phyloP scores from a whole-genome alignment of 208 protist genomes.

The Trypanosoma vivax region DNA sequence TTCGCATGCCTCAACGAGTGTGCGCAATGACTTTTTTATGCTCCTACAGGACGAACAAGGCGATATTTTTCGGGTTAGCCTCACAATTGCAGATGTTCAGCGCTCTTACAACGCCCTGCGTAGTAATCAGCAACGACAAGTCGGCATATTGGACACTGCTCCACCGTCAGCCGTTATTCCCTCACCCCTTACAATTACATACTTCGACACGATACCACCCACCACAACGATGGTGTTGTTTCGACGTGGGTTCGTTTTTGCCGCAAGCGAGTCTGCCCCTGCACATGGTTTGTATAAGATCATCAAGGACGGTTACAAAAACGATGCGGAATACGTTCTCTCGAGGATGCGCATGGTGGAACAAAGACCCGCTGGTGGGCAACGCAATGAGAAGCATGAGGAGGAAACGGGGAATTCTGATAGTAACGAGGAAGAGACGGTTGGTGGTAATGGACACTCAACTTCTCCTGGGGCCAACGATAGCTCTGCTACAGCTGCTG shows the following conservation, averaged over 20 bases:
- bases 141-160: too few relatives aligned
- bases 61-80: slow-evolving; percentile 96
- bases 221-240: slow-evolving; percentile 89
- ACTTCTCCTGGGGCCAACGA: not conserved
- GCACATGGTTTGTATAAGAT: slow-evolving; percentile 94
- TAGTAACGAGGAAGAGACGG: slow-evolving; percentile 19
- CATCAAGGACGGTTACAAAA: slow-evolving; percentile 68
- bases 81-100: slow-evolving; percentile 64
- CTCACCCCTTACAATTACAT: slow-evolving; percentile 83
- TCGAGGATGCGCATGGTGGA: slow-evolving; percentile 35
- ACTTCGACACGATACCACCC: slow-evolving; percentile 97
- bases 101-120: slow-evolving; percentile 65
- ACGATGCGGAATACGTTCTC: slow-evolving; percentile 66
- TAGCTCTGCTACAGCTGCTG: not conserved
- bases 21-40: slow-evolving; percentile 91
- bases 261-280: slow-evolving; percentile 91
- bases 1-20: slow-evolving; percentile 60
- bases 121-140: slow-evolving; percentile 27
- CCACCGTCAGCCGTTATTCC: slow-evolving; percentile 8
- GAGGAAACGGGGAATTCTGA: not conserved
- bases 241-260: slow-evolving; percentile 94
- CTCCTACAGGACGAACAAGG: slow-evolving; percentile 96
- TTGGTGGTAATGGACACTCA: not conserved
- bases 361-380: slow-evolving; percentile 10
- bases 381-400: slow-evolving; percentile 9